These are phyloP conservation scores for Colletotrichum gloeosporioides DNA, from an alignment of 2,329 filamentous ascomycete genomes.

Conservation along the genomic window DNA sequence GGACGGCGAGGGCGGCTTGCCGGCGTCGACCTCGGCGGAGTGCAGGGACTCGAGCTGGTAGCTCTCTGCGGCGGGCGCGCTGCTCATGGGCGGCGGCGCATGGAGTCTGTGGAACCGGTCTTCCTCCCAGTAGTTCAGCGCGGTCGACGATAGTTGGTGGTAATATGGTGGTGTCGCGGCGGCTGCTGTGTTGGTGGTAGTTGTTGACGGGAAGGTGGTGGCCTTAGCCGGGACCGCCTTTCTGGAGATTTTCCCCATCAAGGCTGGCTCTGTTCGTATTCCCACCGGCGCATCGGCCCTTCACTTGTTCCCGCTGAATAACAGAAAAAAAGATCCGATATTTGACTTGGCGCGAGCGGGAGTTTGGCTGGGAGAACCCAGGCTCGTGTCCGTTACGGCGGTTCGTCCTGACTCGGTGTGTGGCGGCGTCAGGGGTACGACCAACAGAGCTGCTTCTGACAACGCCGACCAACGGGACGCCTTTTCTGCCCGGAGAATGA, in stretches of 20 bases:
- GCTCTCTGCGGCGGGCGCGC: slow-evolving; percentile 4
- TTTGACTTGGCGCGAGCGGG: background rate
- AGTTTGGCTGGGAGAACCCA: background rate
- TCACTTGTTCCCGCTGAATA: background rate
- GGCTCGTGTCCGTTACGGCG: background rate
- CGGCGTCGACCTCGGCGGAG: slow-evolving; percentile 18
- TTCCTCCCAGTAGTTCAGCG: background rate
- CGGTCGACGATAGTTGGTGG: background rate
- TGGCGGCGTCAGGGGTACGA: background rate
- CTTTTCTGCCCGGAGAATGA: background rate
- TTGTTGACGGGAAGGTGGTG: background rate
- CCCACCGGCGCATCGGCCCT: background rate
- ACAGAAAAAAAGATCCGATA: background rate
- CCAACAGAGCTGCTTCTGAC: background rate
- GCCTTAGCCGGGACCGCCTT: background rate
- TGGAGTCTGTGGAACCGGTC: background rate
- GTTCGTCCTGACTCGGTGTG: background rate
- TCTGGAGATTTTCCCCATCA: background rate
- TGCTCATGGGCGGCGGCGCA: slow-evolving; percentile 11
- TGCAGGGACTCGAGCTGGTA: slow-evolving; percentile 17
- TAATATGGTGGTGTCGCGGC: background rate
- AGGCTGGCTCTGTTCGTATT: background rate
- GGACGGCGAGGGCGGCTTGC: slow-evolving; percentile 23
- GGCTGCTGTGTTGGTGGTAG: background rate
- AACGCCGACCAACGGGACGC: background rate